Conservation (phyloP, 345 rosid genomes). For the Melaleuca alternifolia region DNA sequence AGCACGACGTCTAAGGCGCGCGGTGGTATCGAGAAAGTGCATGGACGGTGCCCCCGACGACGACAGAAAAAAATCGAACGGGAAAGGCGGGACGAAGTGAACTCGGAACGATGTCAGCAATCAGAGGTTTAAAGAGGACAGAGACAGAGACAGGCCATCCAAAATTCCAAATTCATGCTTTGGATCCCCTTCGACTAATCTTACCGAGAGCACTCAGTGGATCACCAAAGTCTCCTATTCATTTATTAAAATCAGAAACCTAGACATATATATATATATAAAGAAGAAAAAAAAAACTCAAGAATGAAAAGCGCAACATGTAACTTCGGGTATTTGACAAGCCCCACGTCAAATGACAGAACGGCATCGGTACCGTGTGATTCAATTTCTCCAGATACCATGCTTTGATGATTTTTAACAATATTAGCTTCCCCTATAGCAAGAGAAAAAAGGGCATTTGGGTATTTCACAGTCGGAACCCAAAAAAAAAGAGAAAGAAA, state of each 20-base stretch:
- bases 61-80: background rate
- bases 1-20: background rate
- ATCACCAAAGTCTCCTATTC: background rate
- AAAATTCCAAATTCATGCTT: background rate
- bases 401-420: too few relatives aligned
- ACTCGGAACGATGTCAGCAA: background rate
- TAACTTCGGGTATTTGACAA: accelerated
- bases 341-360: too few relatives aligned
- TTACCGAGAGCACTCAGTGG: background rate
- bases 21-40: background rate
- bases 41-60: background rate
- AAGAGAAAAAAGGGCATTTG: too few relatives aligned
- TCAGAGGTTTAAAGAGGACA: too few relatives aligned
- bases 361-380: too few relatives aligned
- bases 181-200: background rate
- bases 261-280: too few relatives aligned
- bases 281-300: too few relatives aligned
- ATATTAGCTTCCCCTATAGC: too few relatives aligned
- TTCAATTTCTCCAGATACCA: too few relatives aligned
- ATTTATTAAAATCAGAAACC: background rate
- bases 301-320: background rate
- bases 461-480: too few relatives aligned
- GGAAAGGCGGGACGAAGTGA: background rate
- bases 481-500: too few relatives aligned
- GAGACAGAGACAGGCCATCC: background rate